A percentile compares a stretch with the other conserved stretches of the same genome.
Conservation (phyloP, 2,329 filamentous ascomycete species). For the Malbranchea zuffiana region DNA sequence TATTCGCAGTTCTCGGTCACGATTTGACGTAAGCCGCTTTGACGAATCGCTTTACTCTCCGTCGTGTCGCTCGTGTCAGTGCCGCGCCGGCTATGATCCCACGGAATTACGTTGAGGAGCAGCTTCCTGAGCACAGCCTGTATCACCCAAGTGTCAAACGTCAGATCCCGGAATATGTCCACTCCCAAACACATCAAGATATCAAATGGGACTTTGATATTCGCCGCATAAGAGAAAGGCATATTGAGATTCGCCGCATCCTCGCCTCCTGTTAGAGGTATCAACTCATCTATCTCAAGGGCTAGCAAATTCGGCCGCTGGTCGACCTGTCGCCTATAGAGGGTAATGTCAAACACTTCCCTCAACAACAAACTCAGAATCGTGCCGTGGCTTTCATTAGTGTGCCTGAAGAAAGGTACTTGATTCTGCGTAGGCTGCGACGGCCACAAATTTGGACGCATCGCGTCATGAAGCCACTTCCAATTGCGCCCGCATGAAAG, state of each 20-base stretch:
- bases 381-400: constrained; percentile 26
- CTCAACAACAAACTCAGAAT: constrained; percentile 26
- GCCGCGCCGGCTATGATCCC: constrained; percentile 18
- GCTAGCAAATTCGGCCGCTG: constrained; percentile 21
- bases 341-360: constrained; percentile 29
- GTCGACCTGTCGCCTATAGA: constrained; percentile 20
- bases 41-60: constrained; percentile 9
- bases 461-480: constrained; percentile 27
- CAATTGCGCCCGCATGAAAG: constrained; percentile 24
- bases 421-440: constrained; percentile 6
- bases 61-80: constrained; percentile 5
- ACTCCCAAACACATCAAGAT: constrained; percentile 27
- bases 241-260: constrained; percentile 9
- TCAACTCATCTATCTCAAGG: constrained; percentile 28
- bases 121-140: constrained; percentile 26
- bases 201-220: constrained; percentile 29
- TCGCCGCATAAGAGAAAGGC: constrained; percentile 26
- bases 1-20: constrained; percentile 8
- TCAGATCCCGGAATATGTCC: constrained; percentile 28
- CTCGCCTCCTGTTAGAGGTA: constrained; percentile 19
- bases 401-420: constrained; percentile 15
- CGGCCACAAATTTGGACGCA: constrained; percentile 18
- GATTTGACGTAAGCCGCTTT: background rate
- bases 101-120: constrained; percentile 23
- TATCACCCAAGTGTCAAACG: constrained; percentile 31